phyloP scores from a whole-genome alignment of 2,329 filamentous ascomycete species.

The Pseudocercospora vitis region DNA sequence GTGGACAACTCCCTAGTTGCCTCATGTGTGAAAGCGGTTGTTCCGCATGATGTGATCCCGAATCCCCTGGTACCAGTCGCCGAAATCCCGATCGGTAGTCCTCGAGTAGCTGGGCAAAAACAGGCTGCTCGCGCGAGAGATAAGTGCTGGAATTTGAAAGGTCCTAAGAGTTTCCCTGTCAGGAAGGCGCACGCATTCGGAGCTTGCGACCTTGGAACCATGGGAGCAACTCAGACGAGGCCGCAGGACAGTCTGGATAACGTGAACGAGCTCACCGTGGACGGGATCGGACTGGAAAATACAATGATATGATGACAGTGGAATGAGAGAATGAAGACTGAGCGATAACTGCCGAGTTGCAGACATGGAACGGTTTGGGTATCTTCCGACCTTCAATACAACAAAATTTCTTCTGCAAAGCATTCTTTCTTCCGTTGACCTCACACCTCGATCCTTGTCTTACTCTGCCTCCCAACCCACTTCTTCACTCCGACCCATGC shows the following conservation, averaged over 20 bases:
- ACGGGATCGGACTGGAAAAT: neutral
- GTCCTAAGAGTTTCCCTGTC: neutral
- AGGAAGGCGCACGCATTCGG: neutral
- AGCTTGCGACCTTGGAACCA: neutral
- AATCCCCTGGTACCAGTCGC: neutral
- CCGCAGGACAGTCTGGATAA: no score
- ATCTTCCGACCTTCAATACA: conserved; percentile 7
- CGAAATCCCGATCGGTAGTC: neutral
- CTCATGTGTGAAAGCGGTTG: no score
- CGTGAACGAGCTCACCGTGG: neutral
- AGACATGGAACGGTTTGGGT: conserved; percentile 5
- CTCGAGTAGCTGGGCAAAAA: neutral
- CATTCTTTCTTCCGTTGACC: neutral
- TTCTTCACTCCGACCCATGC: conserved; percentile 95
- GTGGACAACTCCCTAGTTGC: neutral
- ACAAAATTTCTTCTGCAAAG: neutral
- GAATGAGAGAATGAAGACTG: neutral
- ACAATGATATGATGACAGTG: neutral
- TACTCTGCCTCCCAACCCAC: conserved; percentile 61
- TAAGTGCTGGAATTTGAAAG: neutral
- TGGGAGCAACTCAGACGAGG: no score
- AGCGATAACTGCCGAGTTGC: neutral
- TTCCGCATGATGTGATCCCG: conserved; percentile 2
- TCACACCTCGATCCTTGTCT: conserved; percentile 28
- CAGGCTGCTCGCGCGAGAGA: conserved; percentile 5